Conservation (phyloP, 2,329 filamentous ascomycete species). For the Ophiocordyceps robertsii region DNA sequence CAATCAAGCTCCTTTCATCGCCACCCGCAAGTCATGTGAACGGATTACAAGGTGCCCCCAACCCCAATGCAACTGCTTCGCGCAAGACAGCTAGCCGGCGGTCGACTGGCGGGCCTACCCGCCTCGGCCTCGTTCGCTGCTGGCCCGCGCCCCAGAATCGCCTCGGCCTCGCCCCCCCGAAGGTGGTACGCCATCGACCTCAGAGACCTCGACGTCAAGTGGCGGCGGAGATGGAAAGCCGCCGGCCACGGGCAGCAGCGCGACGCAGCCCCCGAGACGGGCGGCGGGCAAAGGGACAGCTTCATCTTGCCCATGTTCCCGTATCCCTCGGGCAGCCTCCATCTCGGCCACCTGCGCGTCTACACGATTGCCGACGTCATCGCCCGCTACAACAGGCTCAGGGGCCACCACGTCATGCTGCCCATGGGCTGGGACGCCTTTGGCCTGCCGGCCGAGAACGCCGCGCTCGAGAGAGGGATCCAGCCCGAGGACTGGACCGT, state of each 20-base stretch:
- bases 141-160: not conserved
- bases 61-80: conserved; percentile 16
- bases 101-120: conserved; percentile 5
- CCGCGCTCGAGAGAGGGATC: conserved; percentile 69
- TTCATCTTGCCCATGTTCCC: conserved; percentile 90
- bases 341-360: conserved; percentile 76
- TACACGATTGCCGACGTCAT: conserved; percentile 86
- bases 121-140: not conserved
- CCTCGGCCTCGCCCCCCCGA: conserved; percentile 4
- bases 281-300: conserved; percentile 21
- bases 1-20: not conserved
- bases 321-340: conserved; percentile 76
- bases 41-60: conserved; percentile 1
- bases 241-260: conserved; percentile 4
- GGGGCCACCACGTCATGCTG: conserved; percentile 62
- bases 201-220: conserved; percentile 32
- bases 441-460: conserved; percentile 82
- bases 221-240: conserved; percentile 32
- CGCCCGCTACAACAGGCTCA: conserved; percentile 61
- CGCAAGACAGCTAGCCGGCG: conserved; percentile 9
- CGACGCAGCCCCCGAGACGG: conserved; percentile 3
- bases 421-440: conserved; percentile 97
- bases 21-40: not conserved
- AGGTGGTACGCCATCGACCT: conserved; percentile 32
- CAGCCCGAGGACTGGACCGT: conserved; percentile 69